Base-by-base conservation (phyloP, 495 filamentous ascomycete species). In the Parathielavia appendiculata region DNA sequence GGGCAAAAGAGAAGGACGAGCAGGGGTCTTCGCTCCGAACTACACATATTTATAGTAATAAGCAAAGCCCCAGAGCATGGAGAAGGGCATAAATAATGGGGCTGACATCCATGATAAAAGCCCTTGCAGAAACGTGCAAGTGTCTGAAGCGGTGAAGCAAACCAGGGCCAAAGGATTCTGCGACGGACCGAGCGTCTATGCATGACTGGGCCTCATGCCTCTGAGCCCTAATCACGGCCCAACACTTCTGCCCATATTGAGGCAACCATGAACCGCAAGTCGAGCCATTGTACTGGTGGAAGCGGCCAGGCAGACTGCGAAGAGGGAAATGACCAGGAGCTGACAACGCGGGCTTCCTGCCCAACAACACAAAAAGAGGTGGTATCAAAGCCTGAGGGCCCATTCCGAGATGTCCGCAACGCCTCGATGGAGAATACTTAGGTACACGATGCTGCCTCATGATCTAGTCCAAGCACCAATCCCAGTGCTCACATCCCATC, bases 371-470 rank as follows among this genome's bases (percentile, higher is more conserved):
- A 8, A 23, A 58, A 4, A 40, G n/a, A 5, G 22, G 17, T 51
- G 56, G 56, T 56, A 56, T 56, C 54, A 16, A 44, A 22, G 17
- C 57, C 20, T 19, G 45, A 32, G 22, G 36, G 23, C 40, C 30
- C 46, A 39, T 54, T 48, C 11, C 41, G 16, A 46, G 20, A 41
- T 59, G 14, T 26, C 23, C 34, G 19, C 30, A 41, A 43, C 19
- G n/a, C 26, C 38, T n/a, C 26, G 9, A 14, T 12, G 17, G 26
- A 16, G n/a, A 54, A 55, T 14, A 55, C 23, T 54, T 62, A 54
- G 40, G 45, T 62, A 54, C 59, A 57, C 16, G 11, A 54, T 11
- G 17, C 26, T 19, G 60, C 39, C 44, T 50, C 47, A 23, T 51
- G 23, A 36, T 30, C 34, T 1, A 48, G 9, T 23, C 30, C 39